Evolutionary conservation across 1,284 basidiomycete genomes (phyloP), one percentile per base, ranked within the genome.

Genomic region (Gomphus sp.): DNA sequence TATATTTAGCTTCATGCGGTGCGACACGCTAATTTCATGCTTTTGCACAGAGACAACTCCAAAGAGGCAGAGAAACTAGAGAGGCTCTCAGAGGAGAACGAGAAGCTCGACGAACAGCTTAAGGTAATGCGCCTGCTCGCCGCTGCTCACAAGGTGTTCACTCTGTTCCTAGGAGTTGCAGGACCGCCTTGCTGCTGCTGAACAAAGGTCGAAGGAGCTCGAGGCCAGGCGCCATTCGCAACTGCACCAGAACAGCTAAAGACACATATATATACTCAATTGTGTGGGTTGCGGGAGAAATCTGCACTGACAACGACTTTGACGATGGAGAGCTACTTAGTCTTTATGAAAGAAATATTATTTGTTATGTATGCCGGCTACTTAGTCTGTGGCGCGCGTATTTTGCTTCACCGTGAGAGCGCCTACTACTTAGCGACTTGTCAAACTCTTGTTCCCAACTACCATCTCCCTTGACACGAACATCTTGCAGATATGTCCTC

Each of bases 21-120:
- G 22, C 25, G 28, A n/a, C 18, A 36, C 51, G 37, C 56, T 52
- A 18, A 48, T 25, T 14, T 12, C 18, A 16, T 37, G 11, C 33
- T 50, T 4, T 41, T 4, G n/a, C 52, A 39, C 52, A 43, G 39
- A 25, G 18, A 41, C 36, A 53, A 39, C 36, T 14, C 18, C 0
- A 53, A 53, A 34, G 52, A 58, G 51, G 43, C 14, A 33, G 79
- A 80, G 63, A 82, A 81, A 69, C 76, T 90, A 55, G 76, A 87
- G 68, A 90, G 84, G 67, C 74, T 90, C 36, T 77, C 84, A 16
- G 76, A 86, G 71, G 87, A 90, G 74, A 86, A 89, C 70, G 85
- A 87, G 68, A 86, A 84, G 69, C 73, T 90, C 63, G 82, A 85
- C 70, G 83, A 78, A 52, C 82, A 89, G 70, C 75, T 90, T 66